Evolutionary conservation across 345 rosid genomes (phyloP), one percentile per base, ranked within the genome.

Genomic region (Murraya paniculata): DNA sequence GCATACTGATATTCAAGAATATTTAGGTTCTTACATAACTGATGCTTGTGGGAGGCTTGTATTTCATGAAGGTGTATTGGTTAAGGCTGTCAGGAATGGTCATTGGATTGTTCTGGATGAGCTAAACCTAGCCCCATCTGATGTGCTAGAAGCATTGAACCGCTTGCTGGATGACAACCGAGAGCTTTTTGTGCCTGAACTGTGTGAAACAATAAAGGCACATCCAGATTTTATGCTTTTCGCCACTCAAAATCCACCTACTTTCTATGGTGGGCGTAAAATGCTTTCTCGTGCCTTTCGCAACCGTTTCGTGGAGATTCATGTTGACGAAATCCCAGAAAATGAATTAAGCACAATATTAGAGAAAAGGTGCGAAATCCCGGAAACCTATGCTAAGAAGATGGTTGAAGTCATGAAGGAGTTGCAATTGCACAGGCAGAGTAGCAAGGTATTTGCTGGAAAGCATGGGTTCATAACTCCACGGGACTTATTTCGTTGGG

Each of bases 401-500:
- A 93, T 95, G 94, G 98, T 93, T 71, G 92, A 93, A 56, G 90
- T 95, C 74, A 93, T 95, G 99, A 93, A 88, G 85, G 98, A 92
- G 83, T 81, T 95, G 90, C 98, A 93, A 83, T 84, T 94, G 75
- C 93, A 86, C 66, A 87, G 99, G 80, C 99, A 92, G 86, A 90
- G 84, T 77, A 95, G 97, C 87, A 93, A 93, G 84, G 94, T 92
- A 24, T 95, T 95, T 89, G 98, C 99, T 81, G 99, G 99, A 79
- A 95, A 95, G 87, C 99, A 95, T 82, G 99, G 99, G 77, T 95
- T 86, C 85, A 92, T 95, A 77, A 95, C 99, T 75, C 97, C 99
- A 50, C 85, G 99, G 79, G 99, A 95, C 80, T 86, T 95, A 82
- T 93, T 95, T 84, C 95, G 99, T 77, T 95, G 98, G 99, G 98